Conservation (phyloP, 306 rosid species). For the Sechiopsis laciniata region DNA sequence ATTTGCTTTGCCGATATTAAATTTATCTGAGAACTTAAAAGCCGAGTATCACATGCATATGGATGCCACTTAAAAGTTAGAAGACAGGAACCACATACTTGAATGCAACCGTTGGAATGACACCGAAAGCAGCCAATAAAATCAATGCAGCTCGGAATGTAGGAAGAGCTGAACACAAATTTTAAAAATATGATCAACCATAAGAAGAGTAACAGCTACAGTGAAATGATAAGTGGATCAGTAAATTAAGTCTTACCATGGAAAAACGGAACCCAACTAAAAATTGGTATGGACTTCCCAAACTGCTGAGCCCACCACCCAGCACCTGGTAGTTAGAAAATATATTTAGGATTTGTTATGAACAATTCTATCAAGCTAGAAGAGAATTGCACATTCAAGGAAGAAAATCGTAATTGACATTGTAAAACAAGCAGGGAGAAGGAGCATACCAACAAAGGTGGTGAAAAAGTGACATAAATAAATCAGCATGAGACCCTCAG, state of each 20-base stretch:
- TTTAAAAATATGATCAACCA: neutral
- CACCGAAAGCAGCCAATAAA: constrained; percentile 66
- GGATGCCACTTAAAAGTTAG: neutral
- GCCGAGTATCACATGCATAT: neutral
- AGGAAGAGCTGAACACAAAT: constrained; percentile 46
- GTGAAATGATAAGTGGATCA: neutral
- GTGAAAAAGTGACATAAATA: constrained; percentile 69
- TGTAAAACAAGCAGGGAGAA: constrained; percentile 18
- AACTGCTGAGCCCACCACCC: constrained; percentile 88
- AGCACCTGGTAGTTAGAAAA: constrained; percentile 50
- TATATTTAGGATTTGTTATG: too few species aligned
- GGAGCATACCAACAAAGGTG: constrained; percentile 65
- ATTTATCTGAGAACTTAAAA: neutral
- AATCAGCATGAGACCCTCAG: constrained; percentile 91
- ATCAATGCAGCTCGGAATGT: constrained; percentile 42
- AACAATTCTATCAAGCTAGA: neutral
- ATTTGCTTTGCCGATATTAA: neutral
- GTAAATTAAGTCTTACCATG: constrained; percentile 42
- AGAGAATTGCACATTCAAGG: constrained; percentile 2
- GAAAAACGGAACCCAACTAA: constrained; percentile 69
- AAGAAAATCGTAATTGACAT: constrained; percentile 8
- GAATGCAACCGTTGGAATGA: constrained; percentile 65
- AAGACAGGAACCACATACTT: constrained; percentile 50
- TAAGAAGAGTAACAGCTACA: neutral
- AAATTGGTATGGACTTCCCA: constrained; percentile 64